Evolutionary conservation across 345 rosid species (phyloP), one percentile per base, ranked within the genome.

Genomic region (Citrus hindsii): DNA sequence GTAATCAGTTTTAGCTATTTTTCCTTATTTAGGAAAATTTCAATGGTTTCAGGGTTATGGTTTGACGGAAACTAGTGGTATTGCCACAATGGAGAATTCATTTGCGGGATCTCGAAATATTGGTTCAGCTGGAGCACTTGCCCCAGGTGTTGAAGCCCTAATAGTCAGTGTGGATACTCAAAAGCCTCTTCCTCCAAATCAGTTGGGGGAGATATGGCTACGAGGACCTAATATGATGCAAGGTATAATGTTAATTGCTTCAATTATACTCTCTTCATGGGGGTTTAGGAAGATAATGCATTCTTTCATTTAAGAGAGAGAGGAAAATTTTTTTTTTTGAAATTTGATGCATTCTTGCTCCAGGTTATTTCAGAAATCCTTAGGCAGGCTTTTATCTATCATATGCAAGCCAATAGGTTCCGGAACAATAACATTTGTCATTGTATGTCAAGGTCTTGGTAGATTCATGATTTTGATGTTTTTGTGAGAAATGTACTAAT

Each of bases 161-260:
- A 84, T 96, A 77, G 79, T 96, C 42, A 81, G 90, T 80, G 84
- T 87, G 30, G 95, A 92, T 56, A 81, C 85, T 33, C 83, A 69
- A 70, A 92, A 90, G 84, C 88, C 86, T 77, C 94, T 91, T 62
- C 93, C 97, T 80, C 99, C 97, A 19, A 90, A 79, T 60, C 94
- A 92, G 53, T 9, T 79, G 8, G 98, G 99, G 1, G 99, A 96
- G 84, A 85, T 92, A 32, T 92, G 92, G 94, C 92, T 92, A 79
- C 92, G 98, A 69, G 99, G 99, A 21, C 92, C 94, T 53, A 96
- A 92, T 82, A 90, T 92, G 95, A 96, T 91, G 98, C 85, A 74
- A 94, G 98, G 97, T 94, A 85, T 7, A 25, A 21, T 64, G 55
- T 75, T 64, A 66, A 33, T 62, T 61, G 4, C 69, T 63, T 58